A percentile compares a stretch with the other conserved stretches of the same genome.
phyloP scores from a whole-genome alignment of 495 filamentous ascomycete species.

The Pyrenula massariospora region DNA sequence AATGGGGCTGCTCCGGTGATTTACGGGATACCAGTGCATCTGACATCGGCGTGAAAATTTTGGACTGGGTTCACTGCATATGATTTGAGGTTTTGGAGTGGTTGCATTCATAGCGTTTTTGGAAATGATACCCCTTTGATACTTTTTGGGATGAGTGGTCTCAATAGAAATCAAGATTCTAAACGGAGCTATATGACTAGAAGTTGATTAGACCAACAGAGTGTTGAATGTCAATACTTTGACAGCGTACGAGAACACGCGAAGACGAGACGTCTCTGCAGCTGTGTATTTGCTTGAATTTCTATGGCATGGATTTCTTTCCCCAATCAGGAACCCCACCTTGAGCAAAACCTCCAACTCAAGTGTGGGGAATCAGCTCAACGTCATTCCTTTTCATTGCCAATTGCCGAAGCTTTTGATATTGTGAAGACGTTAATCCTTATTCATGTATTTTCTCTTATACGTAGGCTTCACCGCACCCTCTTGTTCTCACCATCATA shows the following conservation, averaged over 20 bases:
- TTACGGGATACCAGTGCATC: slow-evolving; percentile 88
- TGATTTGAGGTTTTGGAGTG: neutral
- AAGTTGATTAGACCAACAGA: too few relatives aligned
- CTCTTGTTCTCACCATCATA: neutral
- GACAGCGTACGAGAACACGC: too few relatives aligned
- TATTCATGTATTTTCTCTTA: neutral
- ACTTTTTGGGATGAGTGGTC: neutral
- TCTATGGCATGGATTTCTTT: neutral
- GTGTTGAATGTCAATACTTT: too few relatives aligned
- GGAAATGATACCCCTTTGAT: neutral
- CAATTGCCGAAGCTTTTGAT: neutral
- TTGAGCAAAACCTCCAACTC: neutral
- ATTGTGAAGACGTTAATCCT: neutral
- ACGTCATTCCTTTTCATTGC: neutral
- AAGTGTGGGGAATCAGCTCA: neutral
- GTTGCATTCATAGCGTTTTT: neutral
- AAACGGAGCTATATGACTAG: too few relatives aligned
- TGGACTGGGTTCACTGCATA: neutral
- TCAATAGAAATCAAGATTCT: too few relatives aligned
- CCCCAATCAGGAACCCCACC: neutral
- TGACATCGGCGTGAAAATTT: slow-evolving; percentile 20
- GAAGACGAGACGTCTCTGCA: too few relatives aligned
- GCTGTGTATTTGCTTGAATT: too few relatives aligned
- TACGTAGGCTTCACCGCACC: neutral
- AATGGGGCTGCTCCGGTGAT: slow-evolving; percentile 88